Percentiles rank a stretch among this genome's conserved stretches.
phyloP scores from a whole-genome alignment of 495 filamentous ascomycete species.

The Sordaria brevicollis region DNA sequence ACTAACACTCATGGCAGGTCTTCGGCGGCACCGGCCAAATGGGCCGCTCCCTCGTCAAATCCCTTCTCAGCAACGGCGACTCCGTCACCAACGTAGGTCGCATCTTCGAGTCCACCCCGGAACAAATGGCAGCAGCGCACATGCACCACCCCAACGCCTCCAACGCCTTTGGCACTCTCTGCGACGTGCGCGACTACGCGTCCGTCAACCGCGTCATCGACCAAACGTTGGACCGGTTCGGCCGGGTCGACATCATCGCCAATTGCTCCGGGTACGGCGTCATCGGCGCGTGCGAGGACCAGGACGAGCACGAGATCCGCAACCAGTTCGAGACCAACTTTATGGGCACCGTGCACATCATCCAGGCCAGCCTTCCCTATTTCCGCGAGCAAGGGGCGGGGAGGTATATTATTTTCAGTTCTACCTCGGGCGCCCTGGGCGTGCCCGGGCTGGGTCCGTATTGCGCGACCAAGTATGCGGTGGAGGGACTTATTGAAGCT shows the following conservation, averaged over 20 bases:
- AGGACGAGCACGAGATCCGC: conserved; percentile 87
- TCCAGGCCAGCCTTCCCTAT: conserved; percentile 80
- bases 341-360: conserved; percentile 86
- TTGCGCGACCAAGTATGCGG: conserved; percentile 92
- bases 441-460: conserved; percentile 89
- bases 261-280: conserved; percentile 92
- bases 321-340: conserved; percentile 98
- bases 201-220: conserved; percentile 67
- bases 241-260: conserved; percentile 75
- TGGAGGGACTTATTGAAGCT: conserved; percentile 88
- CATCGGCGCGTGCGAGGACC: conserved; percentile 92
- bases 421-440: conserved; percentile 76
- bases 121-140: conserved; percentile 48
- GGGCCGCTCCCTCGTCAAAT: conserved; percentile 79
- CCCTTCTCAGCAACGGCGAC: conserved; percentile 69
- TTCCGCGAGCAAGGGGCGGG: conserved; percentile 68
- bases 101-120: conserved; percentile 65
- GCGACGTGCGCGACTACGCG: conserved; percentile 75
- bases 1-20: conserved; percentile 40
- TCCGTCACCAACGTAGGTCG: conserved; percentile 83
- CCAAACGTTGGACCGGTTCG: conserved; percentile 59
- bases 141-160: conserved; percentile 58
- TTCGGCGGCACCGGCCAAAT: conserved; percentile 96
- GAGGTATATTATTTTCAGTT: conserved; percentile 87
- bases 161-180: conserved; percentile 70